Base-by-base conservation (phyloP, 768 basidiomycete genomes). In the Tylopilus sp. region DNA sequence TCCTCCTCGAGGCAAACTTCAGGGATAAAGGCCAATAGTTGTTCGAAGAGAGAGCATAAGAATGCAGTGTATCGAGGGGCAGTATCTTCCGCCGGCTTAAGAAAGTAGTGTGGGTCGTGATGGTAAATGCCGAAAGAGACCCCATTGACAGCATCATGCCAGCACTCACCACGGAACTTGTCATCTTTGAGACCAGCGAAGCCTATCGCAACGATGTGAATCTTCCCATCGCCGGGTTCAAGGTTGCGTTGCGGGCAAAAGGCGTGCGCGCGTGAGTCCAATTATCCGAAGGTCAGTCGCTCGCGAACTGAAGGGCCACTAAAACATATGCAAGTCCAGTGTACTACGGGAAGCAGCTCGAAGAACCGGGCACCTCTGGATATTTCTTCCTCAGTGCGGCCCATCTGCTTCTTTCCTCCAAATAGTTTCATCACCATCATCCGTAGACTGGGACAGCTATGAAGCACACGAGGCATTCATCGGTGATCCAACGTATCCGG, bases 391-490 rank as follows among this genome's bases (percentile, higher is more conserved):
- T 65, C 43, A 57, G 64, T 65, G 48, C 17, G 63, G 43, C 12
- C 22, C 25, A 29, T 17, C 25, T 11, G 4, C 41, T 17, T 16
- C 4, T 17, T 17, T 1, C 14, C 41, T 25, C 16, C 3, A 31
- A 17, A 22, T 36, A 14, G 41, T 19, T 16, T 48, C 5, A 43
- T 13, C 3, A 16, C 21, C 25, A 19, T 47, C 24, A 11, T 41
- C 21, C 13, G 10, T 25, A 70, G 68, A 70, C 47, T 68, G 65
- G 66, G 68, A 65, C 13, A 63, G 13, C 33, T 53, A 48, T 11
- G 61, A 67, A 10, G 37, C 55, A n/a, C 68, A 68, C 53, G 31
- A 56, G 33, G 51, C 54, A 1, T 0, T 63, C 29, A 57, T 61
- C 1, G 22, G 56, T 4, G 37, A 17, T 9, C 29, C 50, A 2